Percentiles rank a stretch among this genome's conserved stretches.
Conservation (phyloP, 345 rosid species). For the Anacardium occidentale region DNA sequence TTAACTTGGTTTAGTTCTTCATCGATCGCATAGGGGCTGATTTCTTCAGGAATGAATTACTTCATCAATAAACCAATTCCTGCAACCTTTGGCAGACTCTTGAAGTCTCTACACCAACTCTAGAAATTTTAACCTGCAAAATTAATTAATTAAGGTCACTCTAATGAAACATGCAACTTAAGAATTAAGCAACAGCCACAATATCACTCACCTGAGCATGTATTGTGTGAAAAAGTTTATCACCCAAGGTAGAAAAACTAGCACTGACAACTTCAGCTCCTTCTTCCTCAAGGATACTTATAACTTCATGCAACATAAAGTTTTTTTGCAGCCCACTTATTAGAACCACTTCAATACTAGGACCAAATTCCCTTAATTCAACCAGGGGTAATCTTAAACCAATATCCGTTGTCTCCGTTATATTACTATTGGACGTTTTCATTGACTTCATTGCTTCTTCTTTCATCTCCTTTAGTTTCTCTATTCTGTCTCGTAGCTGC, state of each 20-base stretch:
- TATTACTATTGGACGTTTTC: background rate
- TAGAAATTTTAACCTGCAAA: slow-evolving; percentile 39
- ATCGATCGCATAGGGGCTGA: too few species aligned
- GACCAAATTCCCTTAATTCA: slow-evolving; percentile 40
- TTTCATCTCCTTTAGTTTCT: slow-evolving; percentile 36
- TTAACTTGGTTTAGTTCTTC: too few species aligned
- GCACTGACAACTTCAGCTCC: slow-evolving; percentile 57
- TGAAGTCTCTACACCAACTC: slow-evolving; percentile 53
- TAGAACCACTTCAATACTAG: slow-evolving; percentile 41
- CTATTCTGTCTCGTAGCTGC: slow-evolving; percentile 36
- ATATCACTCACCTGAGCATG: slow-evolving; percentile 50
- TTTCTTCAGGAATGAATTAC: background rate
- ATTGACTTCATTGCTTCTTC: slow-evolving; percentile 27
- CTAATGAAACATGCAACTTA: background rate
- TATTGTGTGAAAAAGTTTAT: slow-evolving; percentile 46
- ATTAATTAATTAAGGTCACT: background rate
- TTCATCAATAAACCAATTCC: slow-evolving; percentile 25
- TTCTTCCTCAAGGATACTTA: slow-evolving; percentile 48
- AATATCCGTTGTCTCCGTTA: background rate
- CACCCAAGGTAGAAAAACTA: slow-evolving; percentile 37
- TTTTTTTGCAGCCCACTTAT: slow-evolving; percentile 38
- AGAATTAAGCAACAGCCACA: too few species aligned
- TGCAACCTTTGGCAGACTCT: slow-evolving; percentile 39
- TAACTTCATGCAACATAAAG: slow-evolving; percentile 39
- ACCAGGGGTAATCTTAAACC: slow-evolving; percentile 32